Evolutionary conservation across 495 filamentous ascomycete genomes (phyloP).

Genomic region (Geoglossum glabrum): DNA sequence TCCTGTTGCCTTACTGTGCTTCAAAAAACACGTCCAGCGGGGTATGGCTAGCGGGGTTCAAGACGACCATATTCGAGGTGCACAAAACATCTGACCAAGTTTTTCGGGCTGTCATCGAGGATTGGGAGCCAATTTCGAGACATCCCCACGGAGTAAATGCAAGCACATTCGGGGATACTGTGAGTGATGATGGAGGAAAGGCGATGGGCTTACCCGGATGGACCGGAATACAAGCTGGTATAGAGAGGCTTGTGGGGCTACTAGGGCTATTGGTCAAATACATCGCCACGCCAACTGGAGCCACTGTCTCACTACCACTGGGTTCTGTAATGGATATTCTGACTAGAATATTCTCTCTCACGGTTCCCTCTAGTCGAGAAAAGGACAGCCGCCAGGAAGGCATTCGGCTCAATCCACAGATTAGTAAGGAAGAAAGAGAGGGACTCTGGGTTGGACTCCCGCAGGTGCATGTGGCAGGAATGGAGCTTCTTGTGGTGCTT

Average conservation of each 20-base stretch:
- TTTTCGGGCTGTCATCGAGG: constrained; percentile 56
- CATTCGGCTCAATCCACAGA: constrained; percentile 37
- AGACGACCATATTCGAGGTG: constrained; percentile 32
- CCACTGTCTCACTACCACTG: constrained; percentile 39
- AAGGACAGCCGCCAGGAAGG: constrained; percentile 12
- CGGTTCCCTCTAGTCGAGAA: constrained; percentile 26
- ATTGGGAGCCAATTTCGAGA: constrained; percentile 45
- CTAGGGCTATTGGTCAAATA: constrained; percentile 34
- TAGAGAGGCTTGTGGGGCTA: constrained; percentile 43
- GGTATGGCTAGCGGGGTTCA: constrained; percentile 51
- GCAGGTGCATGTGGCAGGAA: constrained; percentile 45
- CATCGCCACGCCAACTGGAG: constrained; percentile 36
- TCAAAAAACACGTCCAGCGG: constrained; percentile 50
- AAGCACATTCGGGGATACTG: constrained; percentile 15
- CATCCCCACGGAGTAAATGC: constrained; percentile 4
- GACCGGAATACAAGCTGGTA: constrained; percentile 49
- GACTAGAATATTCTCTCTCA: constrained; percentile 45
- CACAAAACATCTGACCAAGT: constrained; percentile 53
- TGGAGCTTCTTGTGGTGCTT: constrained; percentile 35
- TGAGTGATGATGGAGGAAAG: constrained; percentile 21
- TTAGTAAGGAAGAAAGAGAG: constrained; percentile 60
- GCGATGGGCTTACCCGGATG: constrained; percentile 39
- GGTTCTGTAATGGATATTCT: constrained; percentile 43
- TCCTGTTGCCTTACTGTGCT: constrained; percentile 52
- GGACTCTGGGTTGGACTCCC: constrained; percentile 50